Evolutionary conservation across 495 filamentous ascomycete genomes (phyloP).

Genomic region (Chaetomium cochliodes): DNA sequence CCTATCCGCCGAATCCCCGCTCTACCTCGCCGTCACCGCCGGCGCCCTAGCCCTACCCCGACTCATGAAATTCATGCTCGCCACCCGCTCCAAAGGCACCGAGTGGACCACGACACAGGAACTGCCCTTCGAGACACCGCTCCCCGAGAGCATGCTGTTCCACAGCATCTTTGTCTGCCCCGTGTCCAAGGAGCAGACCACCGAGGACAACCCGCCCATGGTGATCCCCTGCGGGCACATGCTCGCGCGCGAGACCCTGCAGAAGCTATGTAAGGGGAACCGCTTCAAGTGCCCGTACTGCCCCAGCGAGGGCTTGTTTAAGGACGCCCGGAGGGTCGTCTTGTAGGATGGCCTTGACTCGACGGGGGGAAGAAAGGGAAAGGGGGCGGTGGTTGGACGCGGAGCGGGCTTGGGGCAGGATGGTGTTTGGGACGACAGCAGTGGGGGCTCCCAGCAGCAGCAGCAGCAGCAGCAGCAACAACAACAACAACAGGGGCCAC

Average conservation of each 20-base stretch:
- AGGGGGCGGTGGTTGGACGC: no score
- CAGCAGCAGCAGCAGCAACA: no score
- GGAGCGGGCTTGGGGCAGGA: neutral
- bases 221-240: conserved; percentile 98
- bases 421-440: neutral
- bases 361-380: neutral
- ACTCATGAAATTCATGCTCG: conserved; percentile 74
- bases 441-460: neutral
- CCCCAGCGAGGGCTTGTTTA: conserved; percentile 73
- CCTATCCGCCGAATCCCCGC: conserved; percentile 80
- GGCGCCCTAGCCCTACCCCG: conserved; percentile 87
- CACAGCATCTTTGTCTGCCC: conserved; percentile 98
- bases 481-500: no score
- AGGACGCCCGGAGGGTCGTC: conserved; percentile 72
- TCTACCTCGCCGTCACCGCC: conserved; percentile 88
- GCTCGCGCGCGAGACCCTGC: conserved; percentile 78
- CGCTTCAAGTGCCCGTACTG: conserved; percentile 97
- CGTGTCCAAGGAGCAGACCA: conserved; percentile 92
- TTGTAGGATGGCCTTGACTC: conserved; percentile 37
- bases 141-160: conserved; percentile 84
- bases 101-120: conserved; percentile 94
- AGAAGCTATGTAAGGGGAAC: conserved; percentile 70
- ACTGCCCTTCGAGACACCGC: conserved; percentile 86
- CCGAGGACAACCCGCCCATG: conserved; percentile 91
- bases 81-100: conserved; percentile 81